A percentile compares a stretch with the other conserved stretches of the same genome.
Evolutionary conservation across 768 basidiomycete genomes (phyloP).

Genomic region (Trametes coccinea): DNA sequence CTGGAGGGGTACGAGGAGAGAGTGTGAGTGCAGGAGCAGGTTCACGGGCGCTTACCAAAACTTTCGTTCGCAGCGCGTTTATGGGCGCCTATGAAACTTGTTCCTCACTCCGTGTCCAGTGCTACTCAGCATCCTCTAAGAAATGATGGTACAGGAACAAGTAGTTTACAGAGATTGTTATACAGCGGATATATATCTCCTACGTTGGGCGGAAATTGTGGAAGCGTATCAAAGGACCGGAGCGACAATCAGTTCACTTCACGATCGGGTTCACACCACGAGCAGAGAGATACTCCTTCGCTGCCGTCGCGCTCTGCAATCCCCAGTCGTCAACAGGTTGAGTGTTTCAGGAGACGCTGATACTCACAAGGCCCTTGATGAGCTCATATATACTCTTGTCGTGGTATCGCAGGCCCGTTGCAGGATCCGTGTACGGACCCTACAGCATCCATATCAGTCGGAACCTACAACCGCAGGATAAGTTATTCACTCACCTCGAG

Average conservation of each 20-base stretch:
- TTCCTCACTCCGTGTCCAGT: no score
- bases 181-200: no score
- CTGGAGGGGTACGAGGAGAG: background rate
- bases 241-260: constrained; percentile 23
- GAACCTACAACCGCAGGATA: background rate
- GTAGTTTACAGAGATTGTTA: background rate
- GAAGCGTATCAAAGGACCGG: background rate
- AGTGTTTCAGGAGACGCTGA: background rate
- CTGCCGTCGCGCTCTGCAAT: constrained; percentile 60
- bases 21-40: background rate
- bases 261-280: constrained; percentile 41
- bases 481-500: constrained; percentile 52
- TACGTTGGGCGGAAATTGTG: no score
- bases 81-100: no score
- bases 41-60: constrained; percentile 12
- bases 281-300: constrained; percentile 75
- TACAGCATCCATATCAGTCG: constrained; percentile 26
- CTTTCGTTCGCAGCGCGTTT: background rate
- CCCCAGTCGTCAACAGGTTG: background rate
- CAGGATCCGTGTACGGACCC: constrained; percentile 85
- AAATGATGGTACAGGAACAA: no score
- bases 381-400: constrained; percentile 87
- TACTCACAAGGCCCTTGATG: constrained; percentile 66
- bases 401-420: constrained; percentile 77
- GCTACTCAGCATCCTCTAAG: no score